Evolutionary conservation across 371 early-diverging fungal genomes (phyloP).

Genomic region (Apophysomyces trapeziformis): DNA sequence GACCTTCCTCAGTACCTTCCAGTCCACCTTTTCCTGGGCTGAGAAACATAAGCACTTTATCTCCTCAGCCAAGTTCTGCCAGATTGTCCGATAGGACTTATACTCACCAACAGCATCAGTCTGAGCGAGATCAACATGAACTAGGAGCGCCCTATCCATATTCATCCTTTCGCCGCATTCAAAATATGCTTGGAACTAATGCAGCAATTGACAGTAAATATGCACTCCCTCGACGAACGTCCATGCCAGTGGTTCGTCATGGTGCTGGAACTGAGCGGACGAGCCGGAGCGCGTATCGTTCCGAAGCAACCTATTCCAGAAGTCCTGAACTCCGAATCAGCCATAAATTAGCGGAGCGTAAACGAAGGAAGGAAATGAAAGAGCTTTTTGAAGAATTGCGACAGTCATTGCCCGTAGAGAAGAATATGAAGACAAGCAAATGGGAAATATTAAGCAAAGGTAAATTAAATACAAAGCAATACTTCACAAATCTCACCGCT

Average conservation of each 20-base stretch:
- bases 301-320: conserved; percentile 70
- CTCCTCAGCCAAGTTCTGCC: conserved; percentile 2
- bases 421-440: conserved; percentile 79
- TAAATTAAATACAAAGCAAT: conserved; percentile 21
- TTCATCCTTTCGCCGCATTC: conserved; percentile 26
- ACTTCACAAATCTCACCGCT: background rate
- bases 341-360: conserved; percentile 87
- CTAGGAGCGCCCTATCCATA: conserved; percentile 15
- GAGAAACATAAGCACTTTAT: conserved; percentile 19
- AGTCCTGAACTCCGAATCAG: conserved; percentile 70
- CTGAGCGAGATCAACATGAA: conserved; percentile 2
- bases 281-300: conserved; percentile 12
- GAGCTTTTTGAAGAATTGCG: conserved; percentile 85
- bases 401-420: conserved; percentile 74
- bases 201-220: conserved; percentile 17
- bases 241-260: conserved; percentile 50
- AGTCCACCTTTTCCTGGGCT: conserved; percentile 45
- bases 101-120: conserved; percentile 3
- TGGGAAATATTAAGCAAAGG: conserved; percentile 88
- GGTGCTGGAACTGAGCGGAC: conserved; percentile 4
- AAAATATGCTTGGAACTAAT: conserved; percentile 11
- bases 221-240: conserved; percentile 47
- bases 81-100: background rate
- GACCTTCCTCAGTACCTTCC: conserved; percentile 61
- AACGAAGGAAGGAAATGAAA: conserved; percentile 87